Base-by-base conservation (phyloP, 2,329 filamentous ascomycete species). In the Ophiostoma australiae region DNA sequence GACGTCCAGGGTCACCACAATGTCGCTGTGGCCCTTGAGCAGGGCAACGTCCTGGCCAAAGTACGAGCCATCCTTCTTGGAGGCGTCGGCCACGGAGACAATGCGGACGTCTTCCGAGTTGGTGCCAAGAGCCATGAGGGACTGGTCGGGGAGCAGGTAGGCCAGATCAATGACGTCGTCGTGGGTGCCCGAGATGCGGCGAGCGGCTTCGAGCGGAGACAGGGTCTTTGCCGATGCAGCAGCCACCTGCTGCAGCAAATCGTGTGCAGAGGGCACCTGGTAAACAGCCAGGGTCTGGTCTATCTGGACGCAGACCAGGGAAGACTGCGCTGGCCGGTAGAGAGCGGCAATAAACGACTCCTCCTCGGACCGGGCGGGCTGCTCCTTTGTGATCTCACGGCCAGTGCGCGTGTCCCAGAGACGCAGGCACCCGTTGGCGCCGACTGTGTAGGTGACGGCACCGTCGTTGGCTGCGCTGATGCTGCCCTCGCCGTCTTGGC, bases 121-220 rank as follows among this genome's bases (percentile, higher is more conserved):
- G 2, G 94, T 98, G 7, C 94, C 95, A 35, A 99, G 83, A 6
- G 95, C 96, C 73, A 99, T 85, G 69, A 96, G 82, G 2, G 92
- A 94, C 71, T 87, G 88, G 76, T 97, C 90, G 0, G 89, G 87
- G 1, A 95, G 88, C 70, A 98, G 84, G 76, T 95, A 97, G 39
- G 90, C 91, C 44, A 99, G 82, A 78, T 99, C 96, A 75, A 99
- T 97, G 69, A 99, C 93, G 79, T 99, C 95, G 78, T 99, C 96
- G 79, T 98, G 93, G 7, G 95, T 97, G 70, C 95, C 96, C 4
- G 94, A 97, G 75, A 99, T 96, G 65, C 93, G 88, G 75, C 91
- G 88, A 65, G 91, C 85, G 0, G 81, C 91, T 77, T 80, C 82
- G 76, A 78, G 84, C 75, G 72, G 81, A 74, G 76, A 77, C 72